Conservation (phyloP, 805 yeast species). For the Candida vaughaniae region DNA sequence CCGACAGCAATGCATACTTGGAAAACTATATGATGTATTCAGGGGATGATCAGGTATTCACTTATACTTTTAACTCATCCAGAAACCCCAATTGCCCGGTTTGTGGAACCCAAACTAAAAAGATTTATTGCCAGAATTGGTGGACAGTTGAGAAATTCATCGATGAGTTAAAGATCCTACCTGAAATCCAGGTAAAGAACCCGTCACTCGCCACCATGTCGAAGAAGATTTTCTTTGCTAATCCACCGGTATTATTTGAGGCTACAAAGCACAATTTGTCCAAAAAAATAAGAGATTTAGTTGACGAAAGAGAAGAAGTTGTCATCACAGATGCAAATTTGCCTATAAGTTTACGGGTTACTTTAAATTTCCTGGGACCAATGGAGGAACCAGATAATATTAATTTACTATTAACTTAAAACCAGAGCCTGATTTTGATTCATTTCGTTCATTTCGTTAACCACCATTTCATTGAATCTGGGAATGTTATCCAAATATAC, state of each 20-base stretch:
- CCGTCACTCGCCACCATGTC: slow-evolving; percentile 48
- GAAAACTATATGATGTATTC: slow-evolving; percentile 84
- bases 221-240: slow-evolving; percentile 43
- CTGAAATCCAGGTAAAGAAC: slow-evolving; percentile 29
- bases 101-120: slow-evolving; percentile 54
- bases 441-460: slow-evolving; percentile 47
- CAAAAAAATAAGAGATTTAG: slow-evolving; percentile 31
- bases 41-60: slow-evolving; percentile 77
- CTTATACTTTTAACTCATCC: slow-evolving; percentile 67
- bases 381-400: slow-evolving; percentile 21
- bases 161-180: slow-evolving; percentile 33
- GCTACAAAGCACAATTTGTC: slow-evolving; percentile 45
- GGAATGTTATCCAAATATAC: slow-evolving; percentile 66
- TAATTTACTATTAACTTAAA: slow-evolving; percentile 9
- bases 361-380: slow-evolving; percentile 24
- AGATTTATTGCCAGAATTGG: slow-evolving; percentile 24
- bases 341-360: slow-evolving; percentile 41
- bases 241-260: slow-evolving; percentile 47
- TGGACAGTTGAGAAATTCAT: slow-evolving; percentile 44
- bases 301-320: slow-evolving; percentile 47
- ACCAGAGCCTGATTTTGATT: neutral
- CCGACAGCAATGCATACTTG: slow-evolving; percentile 64
- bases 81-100: slow-evolving; percentile 67
- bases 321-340: slow-evolving; percentile 52
- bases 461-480: slow-evolving; percentile 51